Conservation (phyloP, 2,329 filamentous ascomycete species). For the Neurospora crassa region DNA sequence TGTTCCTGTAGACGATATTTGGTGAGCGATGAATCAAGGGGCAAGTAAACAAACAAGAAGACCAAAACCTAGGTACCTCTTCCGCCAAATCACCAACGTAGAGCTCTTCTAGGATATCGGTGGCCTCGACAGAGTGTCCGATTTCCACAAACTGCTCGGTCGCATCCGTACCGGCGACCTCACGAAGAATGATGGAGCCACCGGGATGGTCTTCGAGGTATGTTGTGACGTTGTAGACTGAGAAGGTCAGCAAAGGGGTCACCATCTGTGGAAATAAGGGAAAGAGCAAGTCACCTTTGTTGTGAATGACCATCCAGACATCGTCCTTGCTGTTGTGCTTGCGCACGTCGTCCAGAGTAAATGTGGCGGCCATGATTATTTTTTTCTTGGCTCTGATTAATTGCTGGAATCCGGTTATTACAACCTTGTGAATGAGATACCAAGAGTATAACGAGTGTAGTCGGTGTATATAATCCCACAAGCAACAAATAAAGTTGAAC, state of each 20-base stretch:
- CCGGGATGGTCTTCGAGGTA: conserved; percentile 56
- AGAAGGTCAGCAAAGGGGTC: conserved; percentile 1
- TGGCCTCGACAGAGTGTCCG: conserved; percentile 61
- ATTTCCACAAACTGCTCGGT: conserved; percentile 77
- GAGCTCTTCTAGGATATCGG: conserved; percentile 28
- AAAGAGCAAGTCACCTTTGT: conserved; percentile 24
- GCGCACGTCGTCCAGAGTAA: conserved; percentile 3
- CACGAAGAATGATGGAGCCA: conserved; percentile 67
- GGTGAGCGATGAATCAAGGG: not conserved
- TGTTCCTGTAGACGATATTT: conserved; percentile 1
- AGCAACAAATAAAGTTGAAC: not conserved
- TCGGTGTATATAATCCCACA: not conserved
- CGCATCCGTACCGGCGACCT: conserved; percentile 68
- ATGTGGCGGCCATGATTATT: not conserved
- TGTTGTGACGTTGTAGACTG: conserved; percentile 49
- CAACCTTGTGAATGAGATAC: not conserved
- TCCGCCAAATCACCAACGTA: conserved; percentile 24
- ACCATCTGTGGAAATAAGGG: conserved; percentile 31
- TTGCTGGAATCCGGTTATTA: not conserved
- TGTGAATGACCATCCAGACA: conserved; percentile 18
- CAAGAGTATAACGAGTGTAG: not conserved
- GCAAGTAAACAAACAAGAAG: conserved; percentile 3
- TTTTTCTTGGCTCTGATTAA: not conserved
- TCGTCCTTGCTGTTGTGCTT: conserved; percentile 7
- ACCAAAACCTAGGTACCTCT: conserved; percentile 23